A percentile compares a stretch with the other conserved stretches of the same genome.
These are phyloP conservation scores for Fomitopsis pinicola DNA, from an alignment of 1,284 basidiomycete genomes.

Conservation along the genomic window DNA sequence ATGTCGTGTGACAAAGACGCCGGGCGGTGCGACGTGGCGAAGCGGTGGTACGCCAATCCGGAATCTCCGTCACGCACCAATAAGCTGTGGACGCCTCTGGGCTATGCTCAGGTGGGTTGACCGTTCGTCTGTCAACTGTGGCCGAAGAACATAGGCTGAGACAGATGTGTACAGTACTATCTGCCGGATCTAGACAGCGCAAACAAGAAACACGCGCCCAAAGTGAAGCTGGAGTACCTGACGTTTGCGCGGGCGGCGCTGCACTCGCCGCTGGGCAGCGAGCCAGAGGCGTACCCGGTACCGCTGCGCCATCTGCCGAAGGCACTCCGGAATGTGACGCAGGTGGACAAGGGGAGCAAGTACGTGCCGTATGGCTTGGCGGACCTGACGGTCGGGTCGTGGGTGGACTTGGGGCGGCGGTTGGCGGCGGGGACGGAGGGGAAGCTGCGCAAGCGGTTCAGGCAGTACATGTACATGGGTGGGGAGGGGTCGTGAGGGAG, in stretches of 20 bases:
- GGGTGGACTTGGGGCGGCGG: constrained; percentile 66
- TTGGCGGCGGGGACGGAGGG: constrained; percentile 51
- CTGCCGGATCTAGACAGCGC: constrained; percentile 62
- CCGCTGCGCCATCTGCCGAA: constrained; percentile 65
- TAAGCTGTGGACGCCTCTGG: constrained; percentile 67
- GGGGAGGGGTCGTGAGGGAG: constrained; percentile 28
- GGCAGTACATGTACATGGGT: constrained; percentile 68
- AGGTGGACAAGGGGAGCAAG: constrained; percentile 36
- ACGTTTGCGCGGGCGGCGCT: constrained; percentile 50
- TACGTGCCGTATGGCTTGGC: constrained; percentile 68
- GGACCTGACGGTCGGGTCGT: constrained; percentile 78
- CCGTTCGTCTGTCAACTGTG: constrained; percentile 3
- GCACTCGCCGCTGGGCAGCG: constrained; percentile 27
- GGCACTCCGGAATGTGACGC: constrained; percentile 40
- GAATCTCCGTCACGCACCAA: constrained; percentile 72
- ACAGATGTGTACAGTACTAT: constrained; percentile 56
- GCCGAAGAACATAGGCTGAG: neutral
- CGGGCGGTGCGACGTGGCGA: constrained; percentile 56
- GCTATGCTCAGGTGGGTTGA: constrained; percentile 70
- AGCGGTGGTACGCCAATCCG: constrained; percentile 59
- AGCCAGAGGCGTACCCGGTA: constrained; percentile 45
- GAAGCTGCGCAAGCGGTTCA: constrained; percentile 64
- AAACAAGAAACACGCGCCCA: constrained; percentile 50
- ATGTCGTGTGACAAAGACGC: constrained; percentile 46
- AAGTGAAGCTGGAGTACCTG: constrained; percentile 77